A percentile compares a stretch with the other conserved stretches of the same genome.
These are phyloP conservation scores for Trichoderma koningii DNA, from an alignment of 2,329 filamentous ascomycete genomes.

Conservation along the genomic window DNA sequence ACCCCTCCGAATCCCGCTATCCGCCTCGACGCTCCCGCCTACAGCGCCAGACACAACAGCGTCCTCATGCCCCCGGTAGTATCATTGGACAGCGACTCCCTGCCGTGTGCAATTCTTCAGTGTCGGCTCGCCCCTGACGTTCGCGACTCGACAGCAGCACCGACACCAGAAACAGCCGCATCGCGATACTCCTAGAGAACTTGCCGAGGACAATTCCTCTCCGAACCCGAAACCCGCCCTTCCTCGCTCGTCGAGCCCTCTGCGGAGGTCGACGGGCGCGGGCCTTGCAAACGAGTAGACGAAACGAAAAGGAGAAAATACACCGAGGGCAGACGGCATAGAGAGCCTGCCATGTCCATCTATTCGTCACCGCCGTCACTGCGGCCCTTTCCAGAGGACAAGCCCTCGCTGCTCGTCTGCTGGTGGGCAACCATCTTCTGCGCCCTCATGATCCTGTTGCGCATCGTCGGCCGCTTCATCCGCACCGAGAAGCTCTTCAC, in stretches of 20 bases:
- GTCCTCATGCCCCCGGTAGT: conserved; percentile 23
- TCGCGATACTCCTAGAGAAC: background rate
- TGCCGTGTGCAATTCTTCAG: conserved; percentile 10
- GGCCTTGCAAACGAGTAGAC: conserved; percentile 31
- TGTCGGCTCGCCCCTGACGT: background rate
- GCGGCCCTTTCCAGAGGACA: conserved; percentile 59
- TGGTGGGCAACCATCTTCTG: conserved; percentile 94
- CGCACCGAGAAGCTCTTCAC: conserved; percentile 81
- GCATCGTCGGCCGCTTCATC: conserved; percentile 81
- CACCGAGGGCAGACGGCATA: conserved; percentile 13
- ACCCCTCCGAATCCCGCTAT: conserved; percentile 26
- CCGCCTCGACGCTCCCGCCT: conserved; percentile 18
- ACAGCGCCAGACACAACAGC: conserved; percentile 16
- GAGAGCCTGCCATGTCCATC: conserved; percentile 53
- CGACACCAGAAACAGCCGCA: background rate
- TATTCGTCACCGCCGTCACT: conserved; percentile 58
- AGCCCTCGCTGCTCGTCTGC: conserved; percentile 90
- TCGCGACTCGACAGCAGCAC: background rate
- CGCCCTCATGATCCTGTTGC: conserved; percentile 77
- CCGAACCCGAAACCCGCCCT: conserved; percentile 8
- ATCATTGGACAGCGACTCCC: conserved; percentile 15
- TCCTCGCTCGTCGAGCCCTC: conserved; percentile 60
- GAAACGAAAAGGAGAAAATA: too few species aligned
- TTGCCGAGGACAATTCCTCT: too few species aligned
- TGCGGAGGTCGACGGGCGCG: conserved; percentile 62